Base-by-base conservation (phyloP, 2,329 filamentous ascomycete genomes). In the Laburnicola sp. region DNA sequence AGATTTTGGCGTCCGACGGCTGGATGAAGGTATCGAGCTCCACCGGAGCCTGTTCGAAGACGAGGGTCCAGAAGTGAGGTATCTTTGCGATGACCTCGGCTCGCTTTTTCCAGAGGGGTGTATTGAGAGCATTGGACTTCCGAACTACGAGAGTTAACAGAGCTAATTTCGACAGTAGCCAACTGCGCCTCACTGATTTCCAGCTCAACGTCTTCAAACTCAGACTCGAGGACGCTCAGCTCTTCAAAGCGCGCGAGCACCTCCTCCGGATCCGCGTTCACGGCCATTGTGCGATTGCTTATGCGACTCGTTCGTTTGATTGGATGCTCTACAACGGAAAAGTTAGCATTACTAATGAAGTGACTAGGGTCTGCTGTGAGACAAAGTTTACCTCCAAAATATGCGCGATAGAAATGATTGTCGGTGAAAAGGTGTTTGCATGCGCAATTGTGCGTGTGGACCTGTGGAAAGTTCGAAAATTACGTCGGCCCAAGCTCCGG, bases 1-100 rank as follows among this genome's bases (percentile, higher is more conserved):
- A 82, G 55, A 94, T 77, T 6, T 82, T 81, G 10, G 86, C 85
- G 77, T 97, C 93, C 42, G 83, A 82, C 37, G 90, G 88, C 70
- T 91, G 86, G 70, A 97, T 88, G 80, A 87, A 91, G 75, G 91
- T 86, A 76, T 96, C 91, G 63, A 99, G 83, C 57, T 96, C 91
- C 40, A 83, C 81, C 2, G 92, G 91, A 2, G 89, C 86, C 76
- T 91, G 87, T 78, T 96, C 89, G 71, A 97, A 82, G 50, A 97
- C 92, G 51, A 95, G 83, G n/a, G 89, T 81, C 94, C 94, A 97
- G 84, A 97, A 99, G 77, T 89, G 85, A 63, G 85, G 83, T 68
- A 97, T 92, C 68, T 86, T 80, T 57, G 82, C 74, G 58, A 94
- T 78, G 58, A 91, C 75, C 63, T 83, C 81, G 59, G 83, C 80